These are phyloP conservation scores for Cladosporium phlei DNA, from an alignment of 2,329 filamentous ascomycete species.

Conservation along the genomic window DNA sequence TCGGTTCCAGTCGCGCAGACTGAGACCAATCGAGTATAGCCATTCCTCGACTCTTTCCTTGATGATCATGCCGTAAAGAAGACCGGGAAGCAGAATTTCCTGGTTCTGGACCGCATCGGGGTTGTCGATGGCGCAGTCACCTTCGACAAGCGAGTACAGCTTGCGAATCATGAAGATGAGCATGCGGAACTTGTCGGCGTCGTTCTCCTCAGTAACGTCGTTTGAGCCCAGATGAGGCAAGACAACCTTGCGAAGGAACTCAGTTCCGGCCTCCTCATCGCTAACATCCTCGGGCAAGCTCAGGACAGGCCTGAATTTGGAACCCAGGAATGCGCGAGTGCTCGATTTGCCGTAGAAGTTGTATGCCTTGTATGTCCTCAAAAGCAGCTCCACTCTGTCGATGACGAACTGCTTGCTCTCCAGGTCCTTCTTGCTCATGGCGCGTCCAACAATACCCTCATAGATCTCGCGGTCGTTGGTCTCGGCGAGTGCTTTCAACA, in stretches of 20 bases:
- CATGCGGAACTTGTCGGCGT: constrained; percentile 89
- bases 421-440: constrained; percentile 64
- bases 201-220: constrained; percentile 76
- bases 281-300: constrained; percentile 78
- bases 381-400: constrained; percentile 83
- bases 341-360: constrained; percentile 74
- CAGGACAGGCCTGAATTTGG: constrained; percentile 85
- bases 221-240: constrained; percentile 85
- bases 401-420: constrained; percentile 85
- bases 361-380: constrained; percentile 92
- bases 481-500: constrained; percentile 88
- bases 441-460: constrained; percentile 78
- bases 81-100: constrained; percentile 87
- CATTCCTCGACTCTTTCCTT: constrained; percentile 94
- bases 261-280: constrained; percentile 82
- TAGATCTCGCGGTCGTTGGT: constrained; percentile 97
- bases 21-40: constrained; percentile 56
- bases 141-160: constrained; percentile 85
- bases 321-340: constrained; percentile 79
- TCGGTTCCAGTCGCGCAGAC: constrained; percentile 49
- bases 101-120: constrained; percentile 96
- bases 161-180: constrained; percentile 95
- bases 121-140: constrained; percentile 90
- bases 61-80: constrained; percentile 89
- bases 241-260: constrained; percentile 85